Base-by-base conservation (phyloP, 2,329 filamentous ascomycete genomes). In the Aspergillus neotritici region DNA sequence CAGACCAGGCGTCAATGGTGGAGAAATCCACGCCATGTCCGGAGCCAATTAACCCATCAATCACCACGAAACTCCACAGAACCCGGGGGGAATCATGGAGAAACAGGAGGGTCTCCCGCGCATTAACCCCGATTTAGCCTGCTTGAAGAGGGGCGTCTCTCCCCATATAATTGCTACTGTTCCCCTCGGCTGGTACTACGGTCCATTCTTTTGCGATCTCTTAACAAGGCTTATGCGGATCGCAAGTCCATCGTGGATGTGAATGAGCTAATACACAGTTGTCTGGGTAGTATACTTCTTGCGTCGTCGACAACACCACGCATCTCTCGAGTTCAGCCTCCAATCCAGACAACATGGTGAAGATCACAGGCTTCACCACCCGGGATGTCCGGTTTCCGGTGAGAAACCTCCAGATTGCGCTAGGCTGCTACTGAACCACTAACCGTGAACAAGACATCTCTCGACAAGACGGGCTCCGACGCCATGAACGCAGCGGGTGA, bases 391-490 rank as follows among this genome's bases (percentile, higher is more conserved):
- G 84, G 55, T 88, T 88, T 64, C 84, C 84, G 34, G 71, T 72
- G 68, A 46, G 65, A n/a, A 13, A 13, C 1, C 12, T 36, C 8
- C 17, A 12, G 31, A 12, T 11, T 5, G 16, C 28, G 15, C 9
- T 42, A 17, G 25, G 15, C 34, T 33, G 35, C 16, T 50, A 28
- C 44, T 39, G 39, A 37, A 40, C n/a, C 5, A 12, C 16, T 31
- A 28, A 43, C 13, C 4, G 15, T 28, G 31, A 7, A 7, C 5
- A 15, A 32, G 66, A 96, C 89, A n/a, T 95, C 89, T 32, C 81
- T 96, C 48, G 88, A 94, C 70, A 93, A 91, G 73, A 94, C 88
- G n/a, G 89, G 89, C 58, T 94, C 87, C 7, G 90, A 96, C 78
- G 90, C 88, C 60, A 96, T 95, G 90, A 95, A 96, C 63, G 86